These are phyloP conservation scores for Tetrastigma voinierianum DNA, from an alignment of 164 flowering plant genomes.

Conservation along the genomic window DNA sequence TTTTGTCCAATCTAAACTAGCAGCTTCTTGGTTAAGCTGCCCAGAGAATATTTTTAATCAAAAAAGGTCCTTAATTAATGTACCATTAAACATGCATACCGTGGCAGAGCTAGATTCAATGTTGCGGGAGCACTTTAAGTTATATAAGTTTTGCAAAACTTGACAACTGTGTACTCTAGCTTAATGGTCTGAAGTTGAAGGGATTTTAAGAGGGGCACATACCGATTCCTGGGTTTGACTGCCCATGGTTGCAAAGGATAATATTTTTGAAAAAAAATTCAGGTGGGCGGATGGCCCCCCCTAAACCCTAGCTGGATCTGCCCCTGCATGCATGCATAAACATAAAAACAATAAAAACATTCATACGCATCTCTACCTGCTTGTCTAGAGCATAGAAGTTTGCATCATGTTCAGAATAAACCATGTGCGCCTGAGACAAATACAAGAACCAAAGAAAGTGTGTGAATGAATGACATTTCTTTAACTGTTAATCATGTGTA, in stretches of 20 bases:
- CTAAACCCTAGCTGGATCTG: too few species aligned
- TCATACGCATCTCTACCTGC: slow-evolving; percentile 49
- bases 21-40: slow-evolving; percentile 89
- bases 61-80: slow-evolving; percentile 2
- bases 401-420: slow-evolving; percentile 88
- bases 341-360: background rate
- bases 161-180: too few species aligned
- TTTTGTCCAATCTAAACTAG: slow-evolving; percentile 87
- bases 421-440: slow-evolving; percentile 92
- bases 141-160: too few species aligned
- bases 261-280: too few species aligned
- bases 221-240: too few species aligned
- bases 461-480: background rate
- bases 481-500: too few species aligned
- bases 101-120: too few species aligned
- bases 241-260: too few species aligned
- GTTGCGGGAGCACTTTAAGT: too few species aligned
- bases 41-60: slow-evolving; percentile 8
- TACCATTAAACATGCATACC: slow-evolving; percentile 1
- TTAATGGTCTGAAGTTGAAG: too few species aligned
- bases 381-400: slow-evolving; percentile 72
- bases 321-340: background rate
- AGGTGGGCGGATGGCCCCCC: too few species aligned
- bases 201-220: too few species aligned
- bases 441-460: slow-evolving; percentile 7